A percentile compares a stretch with the other conserved stretches of the same genome.
Evolutionary conservation across 2,329 filamentous ascomycete genomes (phyloP).

Genomic region (Verticillium isaacii): DNA sequence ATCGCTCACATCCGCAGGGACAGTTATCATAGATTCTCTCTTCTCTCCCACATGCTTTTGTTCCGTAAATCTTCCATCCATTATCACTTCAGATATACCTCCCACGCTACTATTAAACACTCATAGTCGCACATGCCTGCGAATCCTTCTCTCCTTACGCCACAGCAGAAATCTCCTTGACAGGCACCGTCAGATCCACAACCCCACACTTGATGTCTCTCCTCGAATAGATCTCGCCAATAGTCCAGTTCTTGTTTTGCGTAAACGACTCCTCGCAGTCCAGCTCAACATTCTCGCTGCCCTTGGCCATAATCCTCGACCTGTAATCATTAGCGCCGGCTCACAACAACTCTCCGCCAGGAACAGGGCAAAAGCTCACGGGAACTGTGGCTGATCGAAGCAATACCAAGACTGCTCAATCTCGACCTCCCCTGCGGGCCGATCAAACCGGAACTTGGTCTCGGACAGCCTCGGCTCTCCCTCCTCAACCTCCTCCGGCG

Average conservation of each 20-base stretch:
- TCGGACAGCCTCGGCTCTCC: conserved; percentile 12
- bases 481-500: conserved; percentile 18
- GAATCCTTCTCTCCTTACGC: conserved; percentile 10
- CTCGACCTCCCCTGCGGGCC: conserved; percentile 26
- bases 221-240: conserved; percentile 24
- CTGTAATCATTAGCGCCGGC: conserved; percentile 3
- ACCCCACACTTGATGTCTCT: conserved; percentile 21
- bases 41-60: too few species aligned
- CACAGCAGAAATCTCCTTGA: conserved; percentile 19
- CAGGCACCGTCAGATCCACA: conserved; percentile 17
- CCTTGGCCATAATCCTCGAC: conserved; percentile 21
- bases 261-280: conserved; percentile 20
- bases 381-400: conserved; percentile 26
- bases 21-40: too few species aligned
- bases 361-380: conserved; percentile 4
- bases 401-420: conserved; percentile 48
- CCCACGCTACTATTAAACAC: too few species aligned
- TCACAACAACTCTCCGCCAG: neutral
- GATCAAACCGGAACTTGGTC: conserved; percentile 38
- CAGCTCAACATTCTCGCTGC: conserved; percentile 20
- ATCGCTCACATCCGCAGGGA: too few species aligned
- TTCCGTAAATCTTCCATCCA: too few species aligned
- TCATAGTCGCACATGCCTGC: too few species aligned
- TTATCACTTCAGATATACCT: too few species aligned
- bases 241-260: conserved; percentile 25